Evolutionary conservation across 2,329 filamentous ascomycete species (phyloP).

Genomic region (Tolypocladium tundrense): DNA sequence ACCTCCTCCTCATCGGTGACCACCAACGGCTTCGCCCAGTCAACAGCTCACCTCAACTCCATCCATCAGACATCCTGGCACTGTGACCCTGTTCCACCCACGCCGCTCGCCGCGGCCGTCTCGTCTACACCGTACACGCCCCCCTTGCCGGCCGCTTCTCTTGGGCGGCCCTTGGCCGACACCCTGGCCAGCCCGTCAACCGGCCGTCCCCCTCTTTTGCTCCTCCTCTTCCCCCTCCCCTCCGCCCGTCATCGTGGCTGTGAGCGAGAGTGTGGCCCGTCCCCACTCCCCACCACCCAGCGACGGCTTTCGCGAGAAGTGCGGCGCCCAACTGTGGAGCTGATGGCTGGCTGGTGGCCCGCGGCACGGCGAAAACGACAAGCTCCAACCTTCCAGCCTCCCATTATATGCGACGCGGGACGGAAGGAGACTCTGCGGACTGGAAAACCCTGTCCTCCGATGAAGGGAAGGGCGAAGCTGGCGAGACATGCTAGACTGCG

Average conservation of each 20-base stretch:
- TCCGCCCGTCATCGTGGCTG: neutral
- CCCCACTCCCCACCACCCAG: neutral
- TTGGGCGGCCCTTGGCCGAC: neutral
- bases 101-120: slow-evolving; percentile 1
- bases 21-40: neutral
- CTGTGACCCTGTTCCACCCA: slow-evolving; percentile 5
- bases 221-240: neutral
- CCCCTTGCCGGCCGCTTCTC: neutral
- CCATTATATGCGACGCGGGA: neutral
- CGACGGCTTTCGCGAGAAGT: neutral
- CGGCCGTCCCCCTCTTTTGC: neutral
- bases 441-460: neutral
- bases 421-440: neutral
- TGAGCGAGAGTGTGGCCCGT: neutral
- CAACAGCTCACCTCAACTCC: slow-evolving; percentile 1
- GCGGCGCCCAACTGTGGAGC: slow-evolving; percentile 1
- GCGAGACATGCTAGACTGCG: neutral
- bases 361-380: neutral
- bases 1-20: neutral
- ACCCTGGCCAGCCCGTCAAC: neutral
- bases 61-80: slow-evolving; percentile 1
- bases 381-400: neutral
- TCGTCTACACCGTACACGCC: slow-evolving; percentile 1
- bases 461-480: neutral
- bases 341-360: neutral